These are phyloP conservation scores for Trametes villosa DNA, from an alignment of 768 basidiomycete genomes.

Conservation along the genomic window DNA sequence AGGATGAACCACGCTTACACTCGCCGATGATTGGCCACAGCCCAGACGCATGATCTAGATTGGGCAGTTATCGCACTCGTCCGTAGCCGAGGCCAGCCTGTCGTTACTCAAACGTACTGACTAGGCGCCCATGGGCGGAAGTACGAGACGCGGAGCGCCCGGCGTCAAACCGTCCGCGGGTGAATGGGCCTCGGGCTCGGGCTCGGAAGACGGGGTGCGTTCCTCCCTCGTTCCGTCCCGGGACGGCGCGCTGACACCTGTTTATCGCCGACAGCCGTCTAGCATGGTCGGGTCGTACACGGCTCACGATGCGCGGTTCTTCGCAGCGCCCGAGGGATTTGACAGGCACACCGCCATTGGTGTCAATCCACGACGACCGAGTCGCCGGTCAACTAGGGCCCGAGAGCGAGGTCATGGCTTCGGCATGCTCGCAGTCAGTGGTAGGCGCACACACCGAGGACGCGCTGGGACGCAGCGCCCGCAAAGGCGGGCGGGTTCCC, in stretches of 20 bases:
- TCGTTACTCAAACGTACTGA: not conserved
- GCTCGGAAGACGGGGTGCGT: not conserved
- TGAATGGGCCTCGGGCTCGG: not conserved
- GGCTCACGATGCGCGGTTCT: not conserved
- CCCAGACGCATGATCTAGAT: not conserved
- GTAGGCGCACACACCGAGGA: not conserved
- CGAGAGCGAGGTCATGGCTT: not conserved
- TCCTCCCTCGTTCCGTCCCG: not conserved
- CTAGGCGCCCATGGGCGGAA: not conserved
- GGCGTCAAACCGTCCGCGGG: not conserved
- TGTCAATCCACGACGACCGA: not conserved
- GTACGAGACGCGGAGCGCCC: slow-evolving; percentile 7
- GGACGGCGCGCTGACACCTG: too few species aligned
- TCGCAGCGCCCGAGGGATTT: not conserved
- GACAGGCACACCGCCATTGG: not conserved
- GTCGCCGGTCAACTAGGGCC: not conserved
- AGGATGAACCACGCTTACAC: not conserved
- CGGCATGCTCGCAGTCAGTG: too few species aligned
- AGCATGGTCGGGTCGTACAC: not conserved
- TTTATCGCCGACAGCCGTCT: too few species aligned
- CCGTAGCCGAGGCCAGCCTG: not conserved
- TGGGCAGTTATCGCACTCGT: not conserved
- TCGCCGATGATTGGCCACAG: not conserved
- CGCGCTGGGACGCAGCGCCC: not conserved
- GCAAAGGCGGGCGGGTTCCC: not conserved